phyloP scores from a whole-genome alignment of 164 flowering plant species.

The Magnolia changhungtana region DNA sequence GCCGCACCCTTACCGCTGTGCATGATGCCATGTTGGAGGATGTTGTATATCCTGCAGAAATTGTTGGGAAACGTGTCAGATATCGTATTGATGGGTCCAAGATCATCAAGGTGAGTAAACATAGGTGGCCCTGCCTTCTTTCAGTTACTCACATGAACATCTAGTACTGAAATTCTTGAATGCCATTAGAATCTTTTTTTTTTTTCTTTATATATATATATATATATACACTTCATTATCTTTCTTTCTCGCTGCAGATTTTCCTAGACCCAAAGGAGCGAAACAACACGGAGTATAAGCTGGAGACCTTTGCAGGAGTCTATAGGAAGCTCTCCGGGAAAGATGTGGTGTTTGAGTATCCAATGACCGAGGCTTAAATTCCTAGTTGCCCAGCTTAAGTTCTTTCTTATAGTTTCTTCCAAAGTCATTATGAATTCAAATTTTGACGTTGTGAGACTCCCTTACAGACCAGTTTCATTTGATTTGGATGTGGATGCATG shows the following conservation, averaged over 20 bases:
- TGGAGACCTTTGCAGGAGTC: conserved; percentile 70
- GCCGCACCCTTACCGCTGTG: conserved; percentile 81
- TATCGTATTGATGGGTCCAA: conserved; percentile 84
- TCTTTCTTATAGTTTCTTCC: neutral
- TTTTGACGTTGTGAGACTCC: neutral
- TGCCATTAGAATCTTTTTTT: neutral
- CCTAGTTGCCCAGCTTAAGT: neutral
- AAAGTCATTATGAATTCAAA: neutral
- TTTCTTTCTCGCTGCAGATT: conserved; percentile 29
- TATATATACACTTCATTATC: neutral
- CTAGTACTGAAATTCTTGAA: too few species aligned
- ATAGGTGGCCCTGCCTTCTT: too few species aligned
- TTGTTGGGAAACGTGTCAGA: conserved; percentile 88
- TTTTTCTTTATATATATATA: neutral
- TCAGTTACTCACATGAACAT: too few species aligned
- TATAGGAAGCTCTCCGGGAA: conserved; percentile 80
- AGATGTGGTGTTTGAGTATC: conserved; percentile 82
- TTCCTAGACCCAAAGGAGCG: conserved; percentile 75
- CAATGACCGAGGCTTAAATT: conserved; percentile 50
- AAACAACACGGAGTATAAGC: conserved; percentile 76
- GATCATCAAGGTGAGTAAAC: conserved; percentile 66
- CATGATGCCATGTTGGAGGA: conserved; percentile 92
- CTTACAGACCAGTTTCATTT: neutral
- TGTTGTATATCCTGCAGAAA: conserved; percentile 82
- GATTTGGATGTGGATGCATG: neutral